These are phyloP conservation scores for Apiotrichum sp. DNA, from an alignment of 1,284 basidiomycete genomes.

Conservation along the genomic window DNA sequence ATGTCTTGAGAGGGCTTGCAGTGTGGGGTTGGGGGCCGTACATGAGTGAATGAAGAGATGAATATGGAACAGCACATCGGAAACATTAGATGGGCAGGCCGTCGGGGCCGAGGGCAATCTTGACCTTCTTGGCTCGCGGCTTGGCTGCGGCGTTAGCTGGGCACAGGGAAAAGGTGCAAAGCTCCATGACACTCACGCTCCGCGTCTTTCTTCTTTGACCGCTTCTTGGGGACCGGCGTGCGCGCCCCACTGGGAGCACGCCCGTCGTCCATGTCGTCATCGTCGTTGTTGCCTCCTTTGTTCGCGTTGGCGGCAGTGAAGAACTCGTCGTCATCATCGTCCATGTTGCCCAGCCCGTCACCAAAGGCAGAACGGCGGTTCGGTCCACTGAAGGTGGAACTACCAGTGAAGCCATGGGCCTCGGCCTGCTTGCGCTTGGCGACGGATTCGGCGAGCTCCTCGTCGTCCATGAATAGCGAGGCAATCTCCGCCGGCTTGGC, in stretches of 20 bases:
- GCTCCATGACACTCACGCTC: not conserved
- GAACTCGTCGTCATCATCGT: slow-evolving; percentile 39
- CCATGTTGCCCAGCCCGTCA: slow-evolving; percentile 26
- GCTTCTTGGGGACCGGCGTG: slow-evolving; percentile 21
- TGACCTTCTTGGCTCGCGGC: slow-evolving; percentile 39
- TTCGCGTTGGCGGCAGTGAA: slow-evolving; percentile 19
- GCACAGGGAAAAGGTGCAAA: too few species aligned
- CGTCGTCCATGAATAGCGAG: slow-evolving; percentile 89
- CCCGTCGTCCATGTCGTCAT: slow-evolving; percentile 20
- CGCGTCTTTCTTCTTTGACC: slow-evolving; percentile 13
- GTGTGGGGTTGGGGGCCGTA: not conserved
- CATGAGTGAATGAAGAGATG: not conserved
- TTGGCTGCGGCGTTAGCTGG: slow-evolving; percentile 12
- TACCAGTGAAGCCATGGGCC: slow-evolving; percentile 40
- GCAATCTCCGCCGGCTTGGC: slow-evolving; percentile 97
- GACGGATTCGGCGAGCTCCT: slow-evolving; percentile 50
- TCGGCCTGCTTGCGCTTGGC: slow-evolving; percentile 47
- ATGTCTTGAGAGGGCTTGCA: too few species aligned
- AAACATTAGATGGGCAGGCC: slow-evolving; percentile 34
- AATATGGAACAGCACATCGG: not conserved
- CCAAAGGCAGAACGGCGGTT: slow-evolving; percentile 26
- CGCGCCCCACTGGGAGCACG: slow-evolving; percentile 19
- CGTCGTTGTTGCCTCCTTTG: slow-evolving; percentile 14
- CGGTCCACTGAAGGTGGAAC: slow-evolving; percentile 2
- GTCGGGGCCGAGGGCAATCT: slow-evolving; percentile 40